phyloP scores from a whole-genome alignment of 306 rosid species.

The Quercus variabilis region DNA sequence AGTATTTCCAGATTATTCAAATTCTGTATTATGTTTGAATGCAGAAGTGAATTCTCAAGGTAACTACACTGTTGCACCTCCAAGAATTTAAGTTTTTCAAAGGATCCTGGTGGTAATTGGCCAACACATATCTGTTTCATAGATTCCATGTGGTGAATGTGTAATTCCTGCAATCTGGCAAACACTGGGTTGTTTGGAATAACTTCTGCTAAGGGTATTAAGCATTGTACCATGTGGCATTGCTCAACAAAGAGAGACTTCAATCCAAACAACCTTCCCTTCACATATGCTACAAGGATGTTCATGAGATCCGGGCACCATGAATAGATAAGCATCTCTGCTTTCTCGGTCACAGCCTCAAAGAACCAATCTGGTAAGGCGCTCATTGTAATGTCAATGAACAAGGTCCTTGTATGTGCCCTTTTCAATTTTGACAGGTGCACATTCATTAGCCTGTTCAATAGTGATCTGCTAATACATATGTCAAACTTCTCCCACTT shows the following conservation, averaged over 20 bases:
- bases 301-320: neutral
- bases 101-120: slow-evolving; percentile 1
- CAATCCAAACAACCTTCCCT: too few species aligned
- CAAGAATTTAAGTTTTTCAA: slow-evolving; percentile 1
- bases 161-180: neutral
- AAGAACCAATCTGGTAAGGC: too few species aligned
- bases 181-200: neutral
- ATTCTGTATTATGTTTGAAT: neutral
- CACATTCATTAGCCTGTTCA: too few species aligned
- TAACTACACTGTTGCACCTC: neutral
- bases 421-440: too few species aligned
- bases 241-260: neutral
- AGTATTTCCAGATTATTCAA: neutral
- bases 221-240: too few species aligned
- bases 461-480: neutral
- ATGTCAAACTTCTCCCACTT: too few species aligned
- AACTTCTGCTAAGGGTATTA: neutral
- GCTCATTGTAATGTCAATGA: too few species aligned
- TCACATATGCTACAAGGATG: neutral
- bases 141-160: neutral
- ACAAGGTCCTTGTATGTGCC: neutral
- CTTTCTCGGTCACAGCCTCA: neutral
- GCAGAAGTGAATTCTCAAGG: neutral
- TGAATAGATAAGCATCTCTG: neutral
- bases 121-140: neutral